Conservation (phyloP, 768 basidiomycete genomes). For the Tubosaeta sp. region DNA sequence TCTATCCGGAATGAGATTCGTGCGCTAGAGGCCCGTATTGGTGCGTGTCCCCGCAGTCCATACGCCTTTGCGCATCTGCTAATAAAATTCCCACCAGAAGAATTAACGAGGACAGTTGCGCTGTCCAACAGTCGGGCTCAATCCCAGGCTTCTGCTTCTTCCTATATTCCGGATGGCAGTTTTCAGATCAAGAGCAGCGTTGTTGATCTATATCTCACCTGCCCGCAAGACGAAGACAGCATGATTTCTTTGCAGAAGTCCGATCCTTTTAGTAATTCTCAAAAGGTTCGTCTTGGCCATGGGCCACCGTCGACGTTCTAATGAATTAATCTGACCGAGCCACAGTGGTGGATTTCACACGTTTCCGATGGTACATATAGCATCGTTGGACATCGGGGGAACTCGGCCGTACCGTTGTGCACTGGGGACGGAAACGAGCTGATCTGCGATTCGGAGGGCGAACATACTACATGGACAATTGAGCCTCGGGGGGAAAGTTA, state of each 20-base stretch:
- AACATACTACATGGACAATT: conserved; percentile 1
- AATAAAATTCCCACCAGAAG: not conserved
- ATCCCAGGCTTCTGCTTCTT: not conserved
- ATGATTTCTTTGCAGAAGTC: conserved; percentile 1
- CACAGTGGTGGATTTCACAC: conserved; percentile 1
- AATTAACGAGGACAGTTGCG: conserved; percentile 1
- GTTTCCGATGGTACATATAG: conserved; percentile 1
- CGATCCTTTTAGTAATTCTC: not conserved
- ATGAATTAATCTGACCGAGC: not conserved
- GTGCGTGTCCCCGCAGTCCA: not conserved
- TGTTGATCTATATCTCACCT: conserved; percentile 1
- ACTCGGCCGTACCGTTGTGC: conserved; percentile 1
- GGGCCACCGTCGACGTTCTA: not conserved
- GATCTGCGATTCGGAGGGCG: conserved; percentile 1
- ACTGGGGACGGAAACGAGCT: conserved; percentile 4
- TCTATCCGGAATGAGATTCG: not conserved
- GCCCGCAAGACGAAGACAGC: conserved; percentile 4
- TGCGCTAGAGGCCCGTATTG: conserved; percentile 2
- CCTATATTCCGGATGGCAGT: not conserved
- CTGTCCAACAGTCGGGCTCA: not conserved
- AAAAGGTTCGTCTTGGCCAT: not conserved
- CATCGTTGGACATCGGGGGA: conserved; percentile 1
- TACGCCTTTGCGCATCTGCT: not conserved
- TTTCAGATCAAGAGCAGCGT: conserved; percentile 2
- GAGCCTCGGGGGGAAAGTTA: conserved; percentile 2